These are phyloP conservation scores for Colletotrichum theobromicola DNA, from an alignment of 2,329 filamentous ascomycete genomes.

Conservation along the genomic window DNA sequence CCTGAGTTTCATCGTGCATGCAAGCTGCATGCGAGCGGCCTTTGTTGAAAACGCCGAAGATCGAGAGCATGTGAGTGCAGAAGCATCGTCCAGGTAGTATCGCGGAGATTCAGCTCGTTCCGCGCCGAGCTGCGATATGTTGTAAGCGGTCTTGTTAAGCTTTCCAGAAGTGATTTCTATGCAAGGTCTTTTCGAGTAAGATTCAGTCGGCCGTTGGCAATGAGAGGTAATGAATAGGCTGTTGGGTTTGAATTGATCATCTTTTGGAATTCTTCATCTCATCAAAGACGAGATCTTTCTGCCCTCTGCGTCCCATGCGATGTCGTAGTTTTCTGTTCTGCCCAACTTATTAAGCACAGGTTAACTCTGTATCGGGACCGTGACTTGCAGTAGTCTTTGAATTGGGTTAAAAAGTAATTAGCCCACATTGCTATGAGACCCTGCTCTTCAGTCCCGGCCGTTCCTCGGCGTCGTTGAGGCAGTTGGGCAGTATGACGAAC, in stretches of 20 bases:
- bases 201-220: background rate
- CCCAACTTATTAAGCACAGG: background rate
- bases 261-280: background rate
- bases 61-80: background rate
- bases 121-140: background rate
- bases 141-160: background rate
- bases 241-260: accelerated
- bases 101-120: accelerated
- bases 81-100: background rate
- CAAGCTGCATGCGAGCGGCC: background rate
- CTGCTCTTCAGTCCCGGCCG: background rate
- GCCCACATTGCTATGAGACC: background rate
- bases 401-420: background rate
- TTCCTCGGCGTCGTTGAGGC: background rate
- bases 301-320: background rate
- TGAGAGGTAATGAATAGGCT: accelerated
- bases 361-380: background rate
- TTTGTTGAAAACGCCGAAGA: background rate
- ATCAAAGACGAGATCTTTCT: background rate
- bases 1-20: background rate
- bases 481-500: background rate
- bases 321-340: background rate
- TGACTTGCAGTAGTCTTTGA: background rate
- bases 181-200: background rate
- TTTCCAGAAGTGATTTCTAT: background rate